Evolutionary conservation across 2,329 filamentous ascomycete genomes (phyloP), one percentile per base, ranked within the genome.

Genomic region (Cladosporium sp.): DNA sequence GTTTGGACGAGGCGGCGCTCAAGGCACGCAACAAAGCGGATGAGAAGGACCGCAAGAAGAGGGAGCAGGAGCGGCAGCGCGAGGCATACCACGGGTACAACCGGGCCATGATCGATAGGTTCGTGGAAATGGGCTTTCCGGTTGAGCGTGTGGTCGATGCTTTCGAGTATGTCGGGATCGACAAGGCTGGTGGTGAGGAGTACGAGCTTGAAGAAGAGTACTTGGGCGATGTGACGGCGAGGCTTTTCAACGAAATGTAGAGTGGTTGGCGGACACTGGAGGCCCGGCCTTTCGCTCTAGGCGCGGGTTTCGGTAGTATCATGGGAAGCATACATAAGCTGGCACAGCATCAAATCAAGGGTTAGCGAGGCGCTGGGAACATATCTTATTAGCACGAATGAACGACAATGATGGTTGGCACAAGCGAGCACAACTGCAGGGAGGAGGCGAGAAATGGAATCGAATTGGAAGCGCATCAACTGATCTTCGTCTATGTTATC

Each of bases 121-220:
- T 97, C 62, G 83, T 87, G 13, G 81, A 77, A 62, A 97, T 97
- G 92, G 92, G 92, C 9, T 97, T 97, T 62, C 84, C 89, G 53
- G 80, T 95, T 2, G 87, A 91, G 45, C 78, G 81, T n/a, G 89
- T 97, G 1, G 89, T 96, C 0, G 80, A 86, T 9, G 88, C 89
- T 0, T 64, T 54, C 41, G 78, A 85, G 49, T 87, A 80, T 56
- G 84, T 93, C 7, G 87, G 88, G 5, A 91, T 95, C 59, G 87
- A 92, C 57, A 81, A 81, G 14, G 89, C 86, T 60, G 80, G 79
- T 22, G 90, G 90, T 0, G 76, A 85, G 59, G 87, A 93, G 66
- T 93, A 95, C 67, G 84, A 88, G 62, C 74, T 95, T n/a, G 89
- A 95, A 65, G 87, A 93, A 63, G 89, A 85, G 1, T 91, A 90